Evolutionary conservation across 2,329 filamentous ascomycete genomes (phyloP).

Genomic region (Claviceps africana): DNA sequence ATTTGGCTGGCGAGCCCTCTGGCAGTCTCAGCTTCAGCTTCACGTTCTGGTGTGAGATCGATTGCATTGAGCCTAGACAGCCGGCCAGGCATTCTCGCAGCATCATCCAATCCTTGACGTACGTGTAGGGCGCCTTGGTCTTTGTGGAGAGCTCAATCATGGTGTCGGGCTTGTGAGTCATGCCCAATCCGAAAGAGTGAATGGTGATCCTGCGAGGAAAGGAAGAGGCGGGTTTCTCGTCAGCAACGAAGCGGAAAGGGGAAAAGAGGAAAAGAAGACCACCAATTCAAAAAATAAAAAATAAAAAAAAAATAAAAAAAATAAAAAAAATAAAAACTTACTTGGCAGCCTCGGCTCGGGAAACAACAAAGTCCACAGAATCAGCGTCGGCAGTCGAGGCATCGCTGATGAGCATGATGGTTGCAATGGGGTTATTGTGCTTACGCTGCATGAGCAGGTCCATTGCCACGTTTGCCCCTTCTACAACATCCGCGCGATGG

Average conservation of each 20-base stretch:
- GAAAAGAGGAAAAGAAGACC: no score
- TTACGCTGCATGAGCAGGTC: slow-evolving; percentile 96
- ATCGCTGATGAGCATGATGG: slow-evolving; percentile 93
- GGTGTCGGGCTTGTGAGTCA: slow-evolving; percentile 96
- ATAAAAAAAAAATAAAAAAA: background rate
- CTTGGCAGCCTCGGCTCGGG: slow-evolving; percentile 92
- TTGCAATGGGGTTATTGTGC: slow-evolving; percentile 86
- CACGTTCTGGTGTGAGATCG: slow-evolving; percentile 93
- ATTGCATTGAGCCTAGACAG: slow-evolving; percentile 81
- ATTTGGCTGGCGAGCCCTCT: slow-evolving; percentile 93
- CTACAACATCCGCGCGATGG: slow-evolving; percentile 87
- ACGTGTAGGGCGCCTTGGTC: slow-evolving; percentile 94
- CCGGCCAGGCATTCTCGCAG: slow-evolving; percentile 89
- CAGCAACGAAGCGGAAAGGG: background rate
- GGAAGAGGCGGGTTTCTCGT: background rate
- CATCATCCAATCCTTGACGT: slow-evolving; percentile 99
- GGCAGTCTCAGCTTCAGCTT: slow-evolving; percentile 88
- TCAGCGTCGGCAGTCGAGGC: slow-evolving; percentile 88
- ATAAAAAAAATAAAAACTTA: slow-evolving; percentile 30
- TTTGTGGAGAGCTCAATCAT: slow-evolving; percentile 95
- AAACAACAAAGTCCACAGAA: slow-evolving; percentile 95
- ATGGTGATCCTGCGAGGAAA: slow-evolving; percentile 62
- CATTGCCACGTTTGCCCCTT: slow-evolving; percentile 97
- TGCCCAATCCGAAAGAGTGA: slow-evolving; percentile 87
- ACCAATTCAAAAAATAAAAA: background rate